These are phyloP conservation scores for Didymella lethalis DNA, from an alignment of 2,329 filamentous ascomycete genomes.

Conservation along the genomic window DNA sequence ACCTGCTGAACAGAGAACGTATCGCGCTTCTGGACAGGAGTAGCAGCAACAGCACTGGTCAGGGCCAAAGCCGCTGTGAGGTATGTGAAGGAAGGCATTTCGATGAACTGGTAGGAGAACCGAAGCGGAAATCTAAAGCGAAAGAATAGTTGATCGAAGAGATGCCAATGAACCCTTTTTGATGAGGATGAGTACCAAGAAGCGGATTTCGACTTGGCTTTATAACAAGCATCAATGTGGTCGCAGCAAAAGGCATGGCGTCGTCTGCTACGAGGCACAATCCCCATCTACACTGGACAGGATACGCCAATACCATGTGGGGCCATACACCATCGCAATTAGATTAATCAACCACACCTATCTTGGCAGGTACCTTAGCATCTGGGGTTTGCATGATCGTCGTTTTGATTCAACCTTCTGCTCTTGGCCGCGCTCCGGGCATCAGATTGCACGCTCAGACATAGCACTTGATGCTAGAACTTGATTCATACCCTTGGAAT, in stretches of 20 bases:
- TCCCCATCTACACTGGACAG: slow-evolving; percentile 20
- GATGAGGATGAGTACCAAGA: slow-evolving; percentile 29
- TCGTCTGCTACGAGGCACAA: slow-evolving; percentile 20
- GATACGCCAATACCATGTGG: slow-evolving; percentile 20
- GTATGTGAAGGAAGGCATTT: slow-evolving; percentile 46
- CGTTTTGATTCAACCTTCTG: slow-evolving; percentile 32
- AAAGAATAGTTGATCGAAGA: slow-evolving; percentile 24
- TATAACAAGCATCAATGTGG: slow-evolving; percentile 36
- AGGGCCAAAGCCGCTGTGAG: slow-evolving; percentile 46
- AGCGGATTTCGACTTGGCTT: slow-evolving; percentile 34
- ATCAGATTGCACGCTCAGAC: slow-evolving; percentile 7
- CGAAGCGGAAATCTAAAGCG: slow-evolving; percentile 22
- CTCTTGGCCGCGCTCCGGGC: slow-evolving; percentile 34
- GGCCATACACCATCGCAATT: slow-evolving; percentile 38
- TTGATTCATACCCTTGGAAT: slow-evolving; percentile 8
- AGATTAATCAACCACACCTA: slow-evolving; percentile 38
- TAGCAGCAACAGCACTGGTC: slow-evolving; percentile 35
- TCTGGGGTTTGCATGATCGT: slow-evolving; percentile 25
- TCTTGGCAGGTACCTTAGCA: slow-evolving; percentile 43
- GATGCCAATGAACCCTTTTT: slow-evolving; percentile 27
- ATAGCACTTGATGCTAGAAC: slow-evolving; percentile 18
- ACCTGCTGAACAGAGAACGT: slow-evolving; percentile 46
- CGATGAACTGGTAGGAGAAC: slow-evolving; percentile 16
- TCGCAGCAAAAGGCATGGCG: slow-evolving; percentile 22
- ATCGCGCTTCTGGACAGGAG: slow-evolving; percentile 42